Evolutionary conservation across 164 flowering plant genomes (phyloP).

Genomic region (Liriodendron chinense): DNA sequence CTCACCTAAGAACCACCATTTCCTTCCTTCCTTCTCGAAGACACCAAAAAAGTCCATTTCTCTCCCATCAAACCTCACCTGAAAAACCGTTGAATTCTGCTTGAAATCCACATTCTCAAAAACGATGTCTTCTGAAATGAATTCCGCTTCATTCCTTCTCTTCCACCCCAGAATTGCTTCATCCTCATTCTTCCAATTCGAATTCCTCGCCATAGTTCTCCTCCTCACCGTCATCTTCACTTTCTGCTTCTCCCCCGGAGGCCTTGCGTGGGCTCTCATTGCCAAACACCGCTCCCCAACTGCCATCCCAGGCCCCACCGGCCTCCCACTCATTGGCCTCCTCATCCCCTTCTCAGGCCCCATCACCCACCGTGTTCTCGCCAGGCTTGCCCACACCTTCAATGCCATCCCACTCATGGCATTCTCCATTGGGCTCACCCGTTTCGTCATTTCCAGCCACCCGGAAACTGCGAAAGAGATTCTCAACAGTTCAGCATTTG

Average conservation of each 20-base stretch:
- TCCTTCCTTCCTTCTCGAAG: too few relatives aligned
- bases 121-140: conserved; percentile 7
- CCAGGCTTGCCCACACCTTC: conserved; percentile 18
- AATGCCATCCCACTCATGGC: conserved; percentile 40
- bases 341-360: conserved; percentile 36
- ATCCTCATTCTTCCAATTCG: conserved; percentile 11
- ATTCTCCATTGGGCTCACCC: conserved; percentile 52
- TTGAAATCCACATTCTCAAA: neutral
- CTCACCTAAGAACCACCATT: too few relatives aligned
- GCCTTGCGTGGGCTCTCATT: conserved; percentile 67
- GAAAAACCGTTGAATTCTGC: too few relatives aligned
- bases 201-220: conserved; percentile 19
- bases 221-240: conserved; percentile 28
- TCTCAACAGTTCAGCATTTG: conserved; percentile 47
- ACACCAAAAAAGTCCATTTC: too few relatives aligned
- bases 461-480: conserved; percentile 51
- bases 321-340: conserved; percentile 55
- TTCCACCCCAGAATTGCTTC: conserved; percentile 13
- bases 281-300: conserved; percentile 16
- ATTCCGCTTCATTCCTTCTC: conserved; percentile 3
- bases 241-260: conserved; percentile 55
- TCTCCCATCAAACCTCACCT: too few relatives aligned
- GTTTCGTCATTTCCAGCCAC: conserved; percentile 42
- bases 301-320: conserved; percentile 64
- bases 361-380: conserved; percentile 35